Evolutionary conservation across 1,139 yeast genomes (phyloP).

Genomic region (Hemisphaericaspora xylofermentans): DNA sequence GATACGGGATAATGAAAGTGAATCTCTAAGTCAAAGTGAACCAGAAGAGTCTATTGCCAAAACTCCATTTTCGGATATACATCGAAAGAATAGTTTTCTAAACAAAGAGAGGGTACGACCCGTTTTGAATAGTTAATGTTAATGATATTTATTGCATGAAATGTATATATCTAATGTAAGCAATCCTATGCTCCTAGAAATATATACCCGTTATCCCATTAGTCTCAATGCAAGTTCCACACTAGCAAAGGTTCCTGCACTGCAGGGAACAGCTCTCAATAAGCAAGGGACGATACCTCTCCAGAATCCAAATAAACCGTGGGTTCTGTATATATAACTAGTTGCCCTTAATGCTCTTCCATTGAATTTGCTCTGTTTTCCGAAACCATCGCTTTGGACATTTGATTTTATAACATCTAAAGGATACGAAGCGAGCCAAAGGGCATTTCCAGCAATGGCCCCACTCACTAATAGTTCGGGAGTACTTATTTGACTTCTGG

Average conservation of each 20-base stretch:
- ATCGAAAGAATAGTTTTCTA: slow-evolving; percentile 18
- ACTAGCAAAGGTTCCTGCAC: slow-evolving; percentile 77
- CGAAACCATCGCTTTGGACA: slow-evolving; percentile 67
- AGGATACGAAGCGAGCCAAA: slow-evolving; percentile 73
- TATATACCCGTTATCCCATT: slow-evolving; percentile 43
- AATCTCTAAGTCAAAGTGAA: background rate
- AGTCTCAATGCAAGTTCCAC: slow-evolving; percentile 67
- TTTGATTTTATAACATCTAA: slow-evolving; percentile 68
- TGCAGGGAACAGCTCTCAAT: slow-evolving; percentile 69
- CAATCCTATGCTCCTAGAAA: too few relatives aligned
- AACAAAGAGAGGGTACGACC: slow-evolving; percentile 12
- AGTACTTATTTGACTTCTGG: slow-evolving; percentile 56
- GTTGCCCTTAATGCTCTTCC: slow-evolving; percentile 50
- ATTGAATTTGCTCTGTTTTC: slow-evolving; percentile 40
- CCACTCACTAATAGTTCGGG: slow-evolving; percentile 63
- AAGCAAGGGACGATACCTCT: slow-evolving; percentile 70
- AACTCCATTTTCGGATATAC: slow-evolving; percentile 15
- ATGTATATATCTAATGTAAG: background rate
- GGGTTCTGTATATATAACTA: slow-evolving; percentile 39
- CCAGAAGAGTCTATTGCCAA: slow-evolving; percentile 4
- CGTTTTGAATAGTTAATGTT: background rate
- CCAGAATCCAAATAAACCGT: slow-evolving; percentile 66
- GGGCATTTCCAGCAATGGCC: slow-evolving; percentile 69
- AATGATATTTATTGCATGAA: background rate
- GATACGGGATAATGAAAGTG: background rate